phyloP scores from a whole-genome alignment of 2,329 filamentous ascomycete species.

The Ophiostoma ulmi region DNA sequence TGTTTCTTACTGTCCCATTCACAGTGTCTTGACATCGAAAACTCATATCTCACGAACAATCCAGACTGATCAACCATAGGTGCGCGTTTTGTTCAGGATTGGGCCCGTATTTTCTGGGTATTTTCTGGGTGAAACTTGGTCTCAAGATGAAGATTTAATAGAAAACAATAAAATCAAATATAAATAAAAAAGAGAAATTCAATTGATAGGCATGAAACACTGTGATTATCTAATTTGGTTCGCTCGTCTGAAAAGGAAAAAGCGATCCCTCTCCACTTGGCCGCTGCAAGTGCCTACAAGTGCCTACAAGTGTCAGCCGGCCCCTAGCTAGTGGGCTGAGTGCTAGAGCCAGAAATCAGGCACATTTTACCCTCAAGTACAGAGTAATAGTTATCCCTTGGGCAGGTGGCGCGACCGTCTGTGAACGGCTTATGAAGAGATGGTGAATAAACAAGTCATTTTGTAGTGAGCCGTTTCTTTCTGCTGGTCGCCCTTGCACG shows the following conservation, averaged over 20 bases:
- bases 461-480: neutral
- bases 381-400: neutral
- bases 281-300: neutral
- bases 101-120: neutral
- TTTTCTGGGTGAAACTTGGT: conserved; percentile 5
- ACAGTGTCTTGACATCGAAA: neutral
- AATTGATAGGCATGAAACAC: neutral
- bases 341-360: neutral
- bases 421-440: neutral
- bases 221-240: conserved; percentile 9
- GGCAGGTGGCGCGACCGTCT: neutral
- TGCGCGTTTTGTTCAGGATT: conserved; percentile 1
- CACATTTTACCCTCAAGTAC: neutral
- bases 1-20: neutral
- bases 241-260: neutral
- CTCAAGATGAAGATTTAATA: neutral
- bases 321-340: neutral
- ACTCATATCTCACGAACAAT: neutral
- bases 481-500: neutral
- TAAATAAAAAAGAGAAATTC: neutral
- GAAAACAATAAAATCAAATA: neutral
- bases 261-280: neutral
- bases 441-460: neutral
- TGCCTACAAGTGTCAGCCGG: neutral
- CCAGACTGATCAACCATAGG: neutral